Percentiles rank a stretch among this genome's conserved stretches.
Evolutionary conservation across 257 asterid species (phyloP).

Genomic region (Verbascum thapsus): DNA sequence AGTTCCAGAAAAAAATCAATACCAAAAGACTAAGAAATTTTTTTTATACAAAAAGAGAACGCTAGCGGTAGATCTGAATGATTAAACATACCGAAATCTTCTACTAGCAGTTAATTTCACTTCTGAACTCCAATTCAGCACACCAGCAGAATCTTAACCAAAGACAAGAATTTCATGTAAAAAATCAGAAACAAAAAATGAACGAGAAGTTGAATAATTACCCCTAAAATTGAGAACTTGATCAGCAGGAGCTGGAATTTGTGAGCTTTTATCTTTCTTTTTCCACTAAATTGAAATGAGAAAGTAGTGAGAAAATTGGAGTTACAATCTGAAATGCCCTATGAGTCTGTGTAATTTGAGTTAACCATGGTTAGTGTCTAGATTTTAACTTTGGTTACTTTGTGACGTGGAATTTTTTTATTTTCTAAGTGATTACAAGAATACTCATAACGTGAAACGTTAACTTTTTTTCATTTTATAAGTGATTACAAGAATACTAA

Average conservation of each 20-base stretch:
- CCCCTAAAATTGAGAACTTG: not conserved
- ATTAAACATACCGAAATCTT: no score
- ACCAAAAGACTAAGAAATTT: not conserved
- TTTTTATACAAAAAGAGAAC: not conserved
- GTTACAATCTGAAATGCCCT: slow-evolving; percentile 1
- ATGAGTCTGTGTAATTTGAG: not conserved
- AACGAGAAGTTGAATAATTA: not conserved
- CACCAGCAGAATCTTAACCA: not conserved
- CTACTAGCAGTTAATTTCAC: no score
- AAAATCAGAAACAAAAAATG: not conserved
- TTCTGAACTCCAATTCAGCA: not conserved
- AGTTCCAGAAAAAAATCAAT: not conserved
- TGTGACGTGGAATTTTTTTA: no score
- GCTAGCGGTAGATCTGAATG: no score
- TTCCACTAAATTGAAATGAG: not conserved
- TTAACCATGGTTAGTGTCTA: no score
- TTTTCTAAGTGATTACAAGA: no score
- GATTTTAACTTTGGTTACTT: no score
- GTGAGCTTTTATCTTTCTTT: not conserved
- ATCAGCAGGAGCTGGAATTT: not conserved
- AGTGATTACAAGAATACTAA: no score
- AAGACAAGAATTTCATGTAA: not conserved
- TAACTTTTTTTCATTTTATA: no score
- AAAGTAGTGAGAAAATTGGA: no score
- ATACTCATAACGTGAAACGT: no score